Base-by-base conservation (phyloP, 1,284 basidiomycete genomes). In the Leccinum fallax region DNA sequence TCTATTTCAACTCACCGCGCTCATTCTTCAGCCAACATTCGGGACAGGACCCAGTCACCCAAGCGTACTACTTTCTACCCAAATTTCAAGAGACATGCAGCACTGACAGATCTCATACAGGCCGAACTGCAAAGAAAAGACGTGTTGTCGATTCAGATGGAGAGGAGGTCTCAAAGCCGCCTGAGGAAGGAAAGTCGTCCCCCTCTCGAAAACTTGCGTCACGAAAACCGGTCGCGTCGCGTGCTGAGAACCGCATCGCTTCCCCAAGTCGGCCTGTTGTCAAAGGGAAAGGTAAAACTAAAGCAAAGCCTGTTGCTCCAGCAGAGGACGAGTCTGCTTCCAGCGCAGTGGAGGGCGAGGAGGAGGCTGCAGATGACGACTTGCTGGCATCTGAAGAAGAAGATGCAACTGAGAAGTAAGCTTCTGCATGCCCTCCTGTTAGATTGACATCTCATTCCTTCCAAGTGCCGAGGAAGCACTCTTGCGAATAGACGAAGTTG, bases 381-480 rank as follows among this genome's bases (percentile, higher is more conserved):
- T 72, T 67, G 19, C 64, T 69, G 21, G 73, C 71, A 46, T 72
- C 73, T n/a, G 71, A 71, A 24, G 74, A 68, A 19, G 69, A 74
- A 48, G 72, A 67, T 15, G 83, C 84, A 3, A 84, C 86, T 0
- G 90, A 91, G 71, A 87, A 81, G 92, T 92, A 66, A 63, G 83
- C 63, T 40, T 34, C 46, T 21, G 38, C 48, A 21, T 52, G 21
- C 55, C 28, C 34, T 51, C 24, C 51, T 38, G 10, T 11, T 19
- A 57, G 24, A 38, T 55, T 63, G 9, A 64, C 26, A 6, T 32
- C 54, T 58, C 57, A 48, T 56, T 52, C 2, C 54, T 61, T 19
- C 57, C 26, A 61, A 95, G 94, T 67, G 93, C 91, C 15, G 86
- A 92, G 67, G 84, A 82, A 55, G 88, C 84, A 8, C 73, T 93